phyloP scores from a whole-genome alignment of 345 rosid genomes.

The Hibiscus mutabilis region DNA sequence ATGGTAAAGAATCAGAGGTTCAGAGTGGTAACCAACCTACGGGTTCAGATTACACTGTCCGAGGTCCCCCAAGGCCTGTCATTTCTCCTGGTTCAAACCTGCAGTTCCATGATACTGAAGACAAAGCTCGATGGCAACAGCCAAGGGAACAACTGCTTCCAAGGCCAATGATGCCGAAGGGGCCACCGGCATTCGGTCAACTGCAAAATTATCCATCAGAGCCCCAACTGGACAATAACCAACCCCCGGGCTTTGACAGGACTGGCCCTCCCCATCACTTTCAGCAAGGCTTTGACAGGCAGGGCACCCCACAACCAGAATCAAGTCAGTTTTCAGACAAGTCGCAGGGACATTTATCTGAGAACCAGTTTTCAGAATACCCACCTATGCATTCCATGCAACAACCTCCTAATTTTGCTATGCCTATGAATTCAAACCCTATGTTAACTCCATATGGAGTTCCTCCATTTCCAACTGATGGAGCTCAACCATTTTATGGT shows the following conservation, averaged over 20 bases:
- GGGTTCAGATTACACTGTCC: conserved; percentile 56
- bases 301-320: conserved; percentile 38
- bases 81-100: conserved; percentile 47
- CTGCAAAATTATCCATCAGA: conserved; percentile 42
- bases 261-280: conserved; percentile 36
- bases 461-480: conserved; percentile 61
- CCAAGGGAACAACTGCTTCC: conserved; percentile 47
- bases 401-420: conserved; percentile 55
- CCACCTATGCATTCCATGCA: conserved; percentile 60
- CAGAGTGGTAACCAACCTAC: conserved; percentile 63
- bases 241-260: conserved; percentile 58
- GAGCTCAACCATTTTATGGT: conserved; percentile 57
- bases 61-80: conserved; percentile 51
- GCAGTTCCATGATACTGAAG: conserved; percentile 54
- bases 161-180: conserved; percentile 48
- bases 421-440: conserved; percentile 61
- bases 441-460: conserved; percentile 51
- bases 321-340: conserved; percentile 45
- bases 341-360: conserved; percentile 45
- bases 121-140: conserved; percentile 43
- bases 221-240: conserved; percentile 33
- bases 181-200: conserved; percentile 46
- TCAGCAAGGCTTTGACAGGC: conserved; percentile 30
- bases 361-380: conserved; percentile 50
- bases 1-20: conserved; percentile 63